Percentiles rank a stretch among this genome's conserved stretches.
Evolutionary conservation across 345 rosid genomes (phyloP).

Genomic region (Crucihimalaya himalaica): DNA sequence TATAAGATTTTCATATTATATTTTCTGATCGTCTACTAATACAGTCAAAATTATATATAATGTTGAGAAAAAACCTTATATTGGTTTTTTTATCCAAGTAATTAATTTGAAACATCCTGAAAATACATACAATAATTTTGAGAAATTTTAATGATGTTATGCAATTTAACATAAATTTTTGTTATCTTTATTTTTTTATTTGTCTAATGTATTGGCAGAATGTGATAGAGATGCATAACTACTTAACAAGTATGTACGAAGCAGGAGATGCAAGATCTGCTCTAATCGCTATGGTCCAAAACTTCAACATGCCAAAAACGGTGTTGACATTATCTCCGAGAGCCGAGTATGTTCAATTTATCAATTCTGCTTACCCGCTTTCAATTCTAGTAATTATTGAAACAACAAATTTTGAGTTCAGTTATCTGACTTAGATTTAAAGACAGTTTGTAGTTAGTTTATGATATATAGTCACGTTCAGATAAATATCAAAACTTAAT

Average conservation of each 20-base stretch:
- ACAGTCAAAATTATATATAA: background rate
- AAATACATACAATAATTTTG: background rate
- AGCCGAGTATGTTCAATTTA: constrained; percentile 60
- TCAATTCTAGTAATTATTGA: no score
- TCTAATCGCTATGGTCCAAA: constrained; percentile 90
- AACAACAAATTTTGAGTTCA: background rate
- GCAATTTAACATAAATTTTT: background rate
- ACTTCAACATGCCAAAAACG: constrained; percentile 93
- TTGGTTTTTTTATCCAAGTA: background rate
- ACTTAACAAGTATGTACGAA: constrained; percentile 91
- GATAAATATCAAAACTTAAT: background rate
- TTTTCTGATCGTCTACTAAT: background rate
- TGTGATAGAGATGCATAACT: constrained; percentile 97
- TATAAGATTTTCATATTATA: background rate
- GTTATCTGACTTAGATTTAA: background rate
- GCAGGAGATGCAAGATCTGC: constrained; percentile 99
- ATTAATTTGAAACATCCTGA: background rate
- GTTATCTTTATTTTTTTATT: background rate
- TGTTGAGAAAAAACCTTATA: background rate
- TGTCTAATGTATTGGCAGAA: constrained; percentile 46
- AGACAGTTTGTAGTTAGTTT: background rate
- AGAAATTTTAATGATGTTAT: background rate
- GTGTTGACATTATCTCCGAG: constrained; percentile 85
- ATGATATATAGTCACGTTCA: background rate
- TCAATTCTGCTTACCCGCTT: no score